Base-by-base conservation (phyloP, 805 yeast species). In the Lachancea fermentati region DNA sequence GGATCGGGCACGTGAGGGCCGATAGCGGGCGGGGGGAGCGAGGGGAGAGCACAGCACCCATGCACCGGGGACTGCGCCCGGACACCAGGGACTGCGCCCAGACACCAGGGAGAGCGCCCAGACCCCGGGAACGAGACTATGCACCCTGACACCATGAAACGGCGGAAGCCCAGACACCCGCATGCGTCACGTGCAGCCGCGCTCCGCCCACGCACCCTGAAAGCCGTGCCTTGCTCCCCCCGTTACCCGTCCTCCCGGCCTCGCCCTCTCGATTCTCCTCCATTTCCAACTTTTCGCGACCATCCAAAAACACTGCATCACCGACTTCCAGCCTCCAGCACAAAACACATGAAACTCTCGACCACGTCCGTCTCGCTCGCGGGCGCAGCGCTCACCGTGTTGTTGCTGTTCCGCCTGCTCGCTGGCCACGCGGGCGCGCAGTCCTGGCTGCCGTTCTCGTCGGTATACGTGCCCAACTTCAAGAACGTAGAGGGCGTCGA, bases 401-500 rank as follows among this genome's bases (percentile, higher is more conserved):
- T 41, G 31, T 18, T 44, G 34, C 29, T 44, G 32, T 17, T 44
- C n/a, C 44, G 39, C 3, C 31, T 39, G 36, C 33, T 43, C 26
- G 15, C 31, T 8, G 35, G 34, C 11, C 24, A 29, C 31, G 15
- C 31, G 18, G 26, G 39, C 24, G 39, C 45, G 19, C 32, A 42
- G 15, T 43, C 52, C 17, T 40, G 49, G 30, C 40, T 48, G 19
- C 33, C 54, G 8, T 46, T 53, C 14, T 42, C 41, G 28, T 51
- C 54, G 3, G n/a, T 25, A 11, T 66, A 66, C 40, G 56, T 54
- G n/a, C 73, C 73, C 5, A 57, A 61, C 38, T 58, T 68, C 30
- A 45, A 51, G 11, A 50, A 54, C 22, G 51, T 55, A 4, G 66
- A 67, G 6, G 55, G 47, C 32, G 86, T 85, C 8, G 79, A 75